A percentile compares a stretch with the other conserved stretches of the same genome.
phyloP scores from a whole-genome alignment of 371 early-diverging fungal genomes.

The Capillidium rhysosporum region DNA sequence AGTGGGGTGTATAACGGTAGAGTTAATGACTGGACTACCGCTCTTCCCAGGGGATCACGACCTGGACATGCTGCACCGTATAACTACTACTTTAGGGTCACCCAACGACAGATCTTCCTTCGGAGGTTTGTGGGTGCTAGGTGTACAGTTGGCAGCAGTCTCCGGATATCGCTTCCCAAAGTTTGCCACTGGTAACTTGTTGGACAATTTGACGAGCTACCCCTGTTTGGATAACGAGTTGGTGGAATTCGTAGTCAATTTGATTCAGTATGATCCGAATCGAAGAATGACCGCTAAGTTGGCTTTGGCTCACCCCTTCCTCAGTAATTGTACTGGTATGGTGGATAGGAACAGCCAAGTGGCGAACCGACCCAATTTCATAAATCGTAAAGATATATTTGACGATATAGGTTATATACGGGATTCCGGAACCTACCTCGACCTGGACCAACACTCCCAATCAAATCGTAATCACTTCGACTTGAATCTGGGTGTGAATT shows the following conservation, averaged over 20 bases:
- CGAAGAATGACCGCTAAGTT: slow-evolving; percentile 73
- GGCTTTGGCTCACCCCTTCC: slow-evolving; percentile 75
- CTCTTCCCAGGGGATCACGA: slow-evolving; percentile 87
- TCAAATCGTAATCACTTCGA: too few species aligned
- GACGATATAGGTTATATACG: too few species aligned
- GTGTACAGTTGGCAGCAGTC: slow-evolving; percentile 31
- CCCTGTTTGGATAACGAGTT: slow-evolving; percentile 5
- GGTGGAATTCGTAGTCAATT: slow-evolving; percentile 46
- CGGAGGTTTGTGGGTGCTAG: slow-evolving; percentile 47
- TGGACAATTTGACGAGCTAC: neutral
- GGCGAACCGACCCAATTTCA: too few species aligned
- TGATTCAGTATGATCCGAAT: slow-evolving; percentile 87
- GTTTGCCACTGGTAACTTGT: neutral
- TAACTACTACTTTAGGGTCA: slow-evolving; percentile 37
- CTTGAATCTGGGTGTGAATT: too few species aligned
- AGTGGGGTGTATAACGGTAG: slow-evolving; percentile 80
- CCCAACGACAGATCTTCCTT: slow-evolving; percentile 12
- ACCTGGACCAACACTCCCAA: too few species aligned
- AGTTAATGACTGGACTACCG: slow-evolving; percentile 62
- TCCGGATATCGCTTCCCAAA: slow-evolving; percentile 44
- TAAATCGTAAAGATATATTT: too few species aligned
- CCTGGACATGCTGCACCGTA: slow-evolving; percentile 66
- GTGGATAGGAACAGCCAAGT: too few species aligned
- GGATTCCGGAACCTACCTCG: too few species aligned
- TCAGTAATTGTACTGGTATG: slow-evolving; percentile 18